These are phyloP conservation scores for Solanum chacoense DNA, from an alignment of 305 asterid species.

Conservation along the genomic window DNA sequence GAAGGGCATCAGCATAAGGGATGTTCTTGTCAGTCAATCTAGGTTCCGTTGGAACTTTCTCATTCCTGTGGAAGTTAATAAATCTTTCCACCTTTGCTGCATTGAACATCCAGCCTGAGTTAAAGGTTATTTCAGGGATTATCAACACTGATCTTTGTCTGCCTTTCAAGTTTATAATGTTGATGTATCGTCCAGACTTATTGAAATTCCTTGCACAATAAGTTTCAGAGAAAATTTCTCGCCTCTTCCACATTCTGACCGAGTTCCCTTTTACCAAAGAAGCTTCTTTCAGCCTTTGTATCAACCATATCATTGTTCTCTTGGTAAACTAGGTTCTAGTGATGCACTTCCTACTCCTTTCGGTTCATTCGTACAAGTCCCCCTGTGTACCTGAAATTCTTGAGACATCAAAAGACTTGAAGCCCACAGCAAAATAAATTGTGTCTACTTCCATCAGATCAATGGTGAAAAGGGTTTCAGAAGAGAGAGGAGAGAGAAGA, in stretches of 20 bases:
- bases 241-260: not conserved
- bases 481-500: not conserved
- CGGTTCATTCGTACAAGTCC: too few species aligned
- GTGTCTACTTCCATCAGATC: not conserved
- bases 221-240: not conserved
- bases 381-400: not conserved
- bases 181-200: not conserved
- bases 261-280: not conserved
- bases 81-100: not conserved
- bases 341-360: not conserved
- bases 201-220: not conserved
- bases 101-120: not conserved
- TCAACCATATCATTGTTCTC: not conserved
- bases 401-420: not conserved
- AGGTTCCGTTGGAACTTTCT: not conserved
- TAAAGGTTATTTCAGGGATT: not conserved
- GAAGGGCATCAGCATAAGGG: not conserved
- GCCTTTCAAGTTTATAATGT: not conserved
- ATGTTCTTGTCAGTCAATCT: not conserved
- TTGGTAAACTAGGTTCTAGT: not conserved
- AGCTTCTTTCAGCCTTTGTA: not conserved
- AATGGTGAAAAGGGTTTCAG: not conserved
- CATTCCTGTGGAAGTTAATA: not conserved
- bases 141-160: not conserved
- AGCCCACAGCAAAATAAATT: not conserved